Evolutionary conservation across 257 asterid genomes (phyloP).

Genomic region (Salvia miltiorrhiza): DNA sequence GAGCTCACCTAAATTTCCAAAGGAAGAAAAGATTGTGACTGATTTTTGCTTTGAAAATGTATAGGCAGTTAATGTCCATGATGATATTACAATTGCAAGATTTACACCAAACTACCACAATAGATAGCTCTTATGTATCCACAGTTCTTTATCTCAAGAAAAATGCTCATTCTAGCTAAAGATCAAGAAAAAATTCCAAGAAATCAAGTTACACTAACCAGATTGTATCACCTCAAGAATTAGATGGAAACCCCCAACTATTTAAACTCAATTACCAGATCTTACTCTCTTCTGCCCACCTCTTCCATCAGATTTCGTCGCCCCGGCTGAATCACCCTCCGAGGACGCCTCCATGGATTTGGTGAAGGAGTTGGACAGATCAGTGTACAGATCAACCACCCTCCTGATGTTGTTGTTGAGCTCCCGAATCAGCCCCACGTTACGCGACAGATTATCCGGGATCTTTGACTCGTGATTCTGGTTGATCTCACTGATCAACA

Average conservation of each 20-base stretch:
- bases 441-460: slow-evolving; percentile 40
- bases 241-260: not conserved
- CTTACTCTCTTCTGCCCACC: slow-evolving; percentile 48
- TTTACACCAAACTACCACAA: slow-evolving; percentile 16
- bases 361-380: slow-evolving; percentile 40
- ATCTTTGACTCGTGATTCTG: slow-evolving; percentile 50
- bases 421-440: slow-evolving; percentile 51
- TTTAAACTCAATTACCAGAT: slow-evolving; percentile 32
- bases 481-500: slow-evolving; percentile 45
- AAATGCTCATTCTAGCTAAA: slow-evolving; percentile 10
- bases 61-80: not conserved
- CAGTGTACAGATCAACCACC: slow-evolving; percentile 45
- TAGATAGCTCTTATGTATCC: slow-evolving; percentile 4
- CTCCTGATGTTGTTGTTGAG: slow-evolving; percentile 52
- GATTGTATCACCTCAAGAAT: slow-evolving; percentile 21
- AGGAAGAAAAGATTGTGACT: not conserved
- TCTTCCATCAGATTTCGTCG: slow-evolving; percentile 37
- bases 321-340: slow-evolving; percentile 41
- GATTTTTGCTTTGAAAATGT: not conserved
- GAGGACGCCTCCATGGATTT: slow-evolving; percentile 50
- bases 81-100: slow-evolving; percentile 10
- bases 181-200: slow-evolving; percentile 12
- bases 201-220: slow-evolving; percentile 16
- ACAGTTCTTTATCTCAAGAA: slow-evolving; percentile 9
- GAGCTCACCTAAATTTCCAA: not conserved